A percentile compares a stretch with the other conserved stretches of the same genome.
These are phyloP conservation scores for Paraurostyla sp. DNA, from an alignment of 73 alveolate species.

Conservation along the genomic window DNA sequence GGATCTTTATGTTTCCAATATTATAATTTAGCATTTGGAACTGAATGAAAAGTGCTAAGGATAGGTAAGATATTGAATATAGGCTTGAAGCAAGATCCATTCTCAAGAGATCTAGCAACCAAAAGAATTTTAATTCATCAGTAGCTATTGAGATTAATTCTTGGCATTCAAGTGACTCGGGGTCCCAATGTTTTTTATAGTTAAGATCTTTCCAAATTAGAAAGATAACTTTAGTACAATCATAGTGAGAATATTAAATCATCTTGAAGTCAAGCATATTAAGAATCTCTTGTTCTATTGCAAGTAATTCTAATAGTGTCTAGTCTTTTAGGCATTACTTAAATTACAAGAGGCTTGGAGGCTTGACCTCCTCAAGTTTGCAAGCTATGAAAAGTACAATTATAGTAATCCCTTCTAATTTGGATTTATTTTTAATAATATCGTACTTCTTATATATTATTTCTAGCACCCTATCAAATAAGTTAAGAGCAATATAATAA, in stretches of 20 bases:
- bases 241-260: not conserved
- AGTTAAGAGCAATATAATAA: not conserved
- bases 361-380: constrained; percentile 5
- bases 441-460: not conserved
- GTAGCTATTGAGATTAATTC: no score
- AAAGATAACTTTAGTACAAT: not conserved
- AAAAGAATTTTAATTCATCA: no score
- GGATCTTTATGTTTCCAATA: no score
- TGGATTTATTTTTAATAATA: not conserved
- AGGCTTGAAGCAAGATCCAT: no score
- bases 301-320: not conserved
- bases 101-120: no score
- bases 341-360: not conserved
- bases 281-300: not conserved
- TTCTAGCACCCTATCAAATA: not conserved
- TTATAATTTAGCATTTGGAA: no score
- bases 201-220: not conserved
- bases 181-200: not conserved
- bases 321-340: not conserved
- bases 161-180: not conserved
- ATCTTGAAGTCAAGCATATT: not conserved
- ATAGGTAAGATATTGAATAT: no score
- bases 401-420: not conserved
- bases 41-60: no score
- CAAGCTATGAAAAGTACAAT: not conserved